phyloP scores from a whole-genome alignment of 2,329 filamentous ascomycete species.

The Paracamarosporium sp. region DNA sequence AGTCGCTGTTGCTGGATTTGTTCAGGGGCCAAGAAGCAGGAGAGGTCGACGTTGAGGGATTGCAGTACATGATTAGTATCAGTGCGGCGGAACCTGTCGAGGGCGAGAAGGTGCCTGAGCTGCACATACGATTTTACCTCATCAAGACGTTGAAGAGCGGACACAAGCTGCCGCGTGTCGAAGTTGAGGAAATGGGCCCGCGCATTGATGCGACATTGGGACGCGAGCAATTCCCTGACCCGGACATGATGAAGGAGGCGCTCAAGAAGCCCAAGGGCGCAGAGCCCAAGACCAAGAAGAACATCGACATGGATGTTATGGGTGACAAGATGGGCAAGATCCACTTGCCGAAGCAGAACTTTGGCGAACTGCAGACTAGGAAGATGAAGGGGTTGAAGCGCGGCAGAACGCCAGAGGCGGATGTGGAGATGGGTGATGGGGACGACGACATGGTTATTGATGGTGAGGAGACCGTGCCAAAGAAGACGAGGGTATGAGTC shows the following conservation, averaged over 20 bases:
- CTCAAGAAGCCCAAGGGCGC: constrained; percentile 81
- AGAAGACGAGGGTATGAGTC: constrained; percentile 32
- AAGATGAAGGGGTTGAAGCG: constrained; percentile 99
- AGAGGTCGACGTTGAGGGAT: constrained; percentile 91
- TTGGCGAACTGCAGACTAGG: constrained; percentile 85
- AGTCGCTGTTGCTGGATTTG: constrained; percentile 86
- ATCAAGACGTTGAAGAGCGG: constrained; percentile 86
- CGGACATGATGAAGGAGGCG: constrained; percentile 83
- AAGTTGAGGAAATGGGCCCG: constrained; percentile 94
- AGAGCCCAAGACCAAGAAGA: constrained; percentile 90
- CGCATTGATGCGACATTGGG: constrained; percentile 91
- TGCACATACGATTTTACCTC: constrained; percentile 80
- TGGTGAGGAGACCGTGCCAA: constrained; percentile 32
- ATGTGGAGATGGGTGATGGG: constrained; percentile 22
- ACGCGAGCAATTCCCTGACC: constrained; percentile 78
- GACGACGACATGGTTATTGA: constrained; percentile 34
- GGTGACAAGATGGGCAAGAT: constrained; percentile 96
- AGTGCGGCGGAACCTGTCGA: constrained; percentile 68
- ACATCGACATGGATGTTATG: constrained; percentile 87
- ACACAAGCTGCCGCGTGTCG: constrained; percentile 85
- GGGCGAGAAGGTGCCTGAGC: constrained; percentile 50
- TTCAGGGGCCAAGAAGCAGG: constrained; percentile 83
- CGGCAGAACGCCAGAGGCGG: constrained; percentile 58
- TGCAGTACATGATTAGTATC: constrained; percentile 89
- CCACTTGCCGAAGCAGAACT: constrained; percentile 88